These are phyloP conservation scores for Hypoxylon lienhwacheense DNA, from an alignment of 495 filamentous ascomycete species.

Conservation along the genomic window DNA sequence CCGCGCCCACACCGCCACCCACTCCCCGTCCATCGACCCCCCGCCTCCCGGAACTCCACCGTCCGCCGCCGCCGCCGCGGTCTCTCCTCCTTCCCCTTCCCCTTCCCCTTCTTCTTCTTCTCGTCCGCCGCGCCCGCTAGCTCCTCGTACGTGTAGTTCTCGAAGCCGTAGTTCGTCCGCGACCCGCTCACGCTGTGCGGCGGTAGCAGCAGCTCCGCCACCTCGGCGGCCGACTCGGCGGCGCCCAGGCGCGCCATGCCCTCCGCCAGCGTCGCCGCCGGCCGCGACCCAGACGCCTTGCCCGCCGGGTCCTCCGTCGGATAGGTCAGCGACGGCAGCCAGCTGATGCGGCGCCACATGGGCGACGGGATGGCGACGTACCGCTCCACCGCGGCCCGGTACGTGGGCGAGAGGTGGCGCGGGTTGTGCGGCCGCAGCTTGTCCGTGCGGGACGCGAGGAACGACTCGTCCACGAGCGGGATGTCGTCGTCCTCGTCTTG, in stretches of 20 bases:
- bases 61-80: slow-evolving; percentile 14
- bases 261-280: too few species aligned
- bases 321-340: slow-evolving; percentile 11
- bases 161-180: slow-evolving; percentile 32
- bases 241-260: background rate
- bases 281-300: background rate
- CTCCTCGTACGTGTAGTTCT: slow-evolving; percentile 1
- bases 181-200: slow-evolving; percentile 39
- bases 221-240: slow-evolving; percentile 7
- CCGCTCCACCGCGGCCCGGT: background rate
- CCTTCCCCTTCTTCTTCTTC: too few species aligned
- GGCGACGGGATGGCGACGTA: background rate
- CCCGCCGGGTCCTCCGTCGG: background rate
- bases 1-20: slow-evolving; percentile 37
- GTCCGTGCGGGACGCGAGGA: too few species aligned
- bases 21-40: slow-evolving; percentile 39
- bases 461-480: too few species aligned
- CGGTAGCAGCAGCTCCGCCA: background rate
- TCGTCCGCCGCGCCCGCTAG: too few species aligned
- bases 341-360: slow-evolving; percentile 15
- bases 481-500: too few species aligned
- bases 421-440: slow-evolving; percentile 25
- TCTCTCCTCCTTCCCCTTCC: background rate
- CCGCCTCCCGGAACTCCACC: slow-evolving; percentile 51
- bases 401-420: background rate